Percentiles rank a stretch among this genome's conserved stretches.
These are phyloP conservation scores for Sideroxylon spinosum DNA, from an alignment of 179 eudicot genomes.

Conservation along the genomic window DNA sequence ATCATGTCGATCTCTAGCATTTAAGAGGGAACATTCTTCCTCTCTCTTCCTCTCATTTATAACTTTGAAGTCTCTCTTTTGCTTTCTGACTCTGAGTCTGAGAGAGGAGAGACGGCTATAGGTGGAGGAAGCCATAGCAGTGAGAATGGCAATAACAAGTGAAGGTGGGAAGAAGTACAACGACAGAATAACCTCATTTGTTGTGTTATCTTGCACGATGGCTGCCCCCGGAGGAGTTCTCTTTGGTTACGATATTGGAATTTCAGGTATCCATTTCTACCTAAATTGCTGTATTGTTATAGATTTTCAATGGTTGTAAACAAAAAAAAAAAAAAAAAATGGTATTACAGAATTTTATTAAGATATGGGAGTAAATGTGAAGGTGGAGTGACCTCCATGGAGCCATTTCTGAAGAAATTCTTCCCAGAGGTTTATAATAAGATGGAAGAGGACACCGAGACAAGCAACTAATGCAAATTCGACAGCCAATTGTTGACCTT, in stretches of 20 bases:
- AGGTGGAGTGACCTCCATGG: slow-evolving; percentile 52
- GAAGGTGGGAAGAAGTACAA: slow-evolving; percentile 8
- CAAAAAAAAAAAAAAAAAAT: no score
- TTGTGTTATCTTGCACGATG: slow-evolving; percentile 22
- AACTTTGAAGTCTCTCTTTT: not conserved
- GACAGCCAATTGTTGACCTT: slow-evolving; percentile 38
- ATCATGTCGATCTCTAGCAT: no score
- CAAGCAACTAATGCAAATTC: slow-evolving; percentile 43
- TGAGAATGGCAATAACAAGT: not conserved
- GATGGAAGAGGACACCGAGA: slow-evolving; percentile 27
- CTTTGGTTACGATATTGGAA: slow-evolving; percentile 25
- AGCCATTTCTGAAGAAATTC: slow-evolving; percentile 36
- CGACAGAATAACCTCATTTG: slow-evolving; percentile 17
- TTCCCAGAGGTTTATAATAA: slow-evolving; percentile 32
- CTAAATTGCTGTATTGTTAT: not conserved
- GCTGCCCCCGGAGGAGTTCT: slow-evolving; percentile 26
- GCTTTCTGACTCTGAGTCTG: not conserved
- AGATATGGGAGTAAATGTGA: not conserved
- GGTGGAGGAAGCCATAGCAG: slow-evolving; percentile 16
- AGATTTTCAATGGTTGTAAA: no score
- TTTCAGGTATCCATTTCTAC: slow-evolving; percentile 19
- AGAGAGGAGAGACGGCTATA: not conserved
- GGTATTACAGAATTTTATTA: no score
- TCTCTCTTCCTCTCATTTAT: not conserved
- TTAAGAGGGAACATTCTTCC: no score